Evolutionary conservation across 1,139 yeast genomes (phyloP).

Genomic region (Blastobotrys indianensis): DNA sequence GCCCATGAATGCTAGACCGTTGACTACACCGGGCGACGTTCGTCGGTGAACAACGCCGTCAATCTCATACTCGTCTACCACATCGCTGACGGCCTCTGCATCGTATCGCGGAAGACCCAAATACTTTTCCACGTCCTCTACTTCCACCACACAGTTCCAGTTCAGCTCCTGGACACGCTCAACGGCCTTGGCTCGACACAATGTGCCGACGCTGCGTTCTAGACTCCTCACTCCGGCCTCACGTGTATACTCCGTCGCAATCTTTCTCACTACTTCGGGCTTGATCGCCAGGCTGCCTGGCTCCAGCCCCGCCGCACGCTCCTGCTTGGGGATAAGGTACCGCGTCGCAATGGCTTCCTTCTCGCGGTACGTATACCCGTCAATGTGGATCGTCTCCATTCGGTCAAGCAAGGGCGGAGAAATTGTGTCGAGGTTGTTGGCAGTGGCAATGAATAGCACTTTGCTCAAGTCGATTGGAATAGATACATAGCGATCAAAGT

Average conservation of each 20-base stretch:
- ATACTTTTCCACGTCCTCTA: constrained; percentile 39
- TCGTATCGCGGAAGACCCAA: constrained; percentile 42
- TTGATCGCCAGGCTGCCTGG: constrained; percentile 34
- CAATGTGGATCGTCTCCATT: constrained; percentile 74
- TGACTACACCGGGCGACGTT: constrained; percentile 67
- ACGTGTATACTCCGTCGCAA: constrained; percentile 68
- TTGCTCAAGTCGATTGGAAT: constrained; percentile 84
- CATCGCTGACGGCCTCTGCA: constrained; percentile 33
- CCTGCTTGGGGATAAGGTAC: constrained; percentile 76
- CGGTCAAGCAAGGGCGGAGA: constrained; percentile 81
- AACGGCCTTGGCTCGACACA: constrained; percentile 79
- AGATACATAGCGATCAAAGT: constrained; percentile 81
- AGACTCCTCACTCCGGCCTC: constrained; percentile 85
- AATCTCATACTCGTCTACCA: constrained; percentile 28
- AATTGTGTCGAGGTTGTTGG: constrained; percentile 72
- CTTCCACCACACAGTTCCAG: constrained; percentile 18
- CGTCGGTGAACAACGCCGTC: constrained; percentile 31
- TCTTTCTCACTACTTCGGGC: constrained; percentile 49
- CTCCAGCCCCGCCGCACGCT: constrained; percentile 63
- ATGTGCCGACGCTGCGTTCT: constrained; percentile 64
- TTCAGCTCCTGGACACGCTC: constrained; percentile 51
- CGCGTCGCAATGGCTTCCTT: constrained; percentile 67
- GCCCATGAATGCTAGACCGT: constrained; percentile 82
- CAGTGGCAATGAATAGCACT: constrained; percentile 81
- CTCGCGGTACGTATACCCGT: constrained; percentile 78